Base-by-base conservation (phyloP, 1,284 basidiomycete species). In the Exobasidium rhododendri region DNA sequence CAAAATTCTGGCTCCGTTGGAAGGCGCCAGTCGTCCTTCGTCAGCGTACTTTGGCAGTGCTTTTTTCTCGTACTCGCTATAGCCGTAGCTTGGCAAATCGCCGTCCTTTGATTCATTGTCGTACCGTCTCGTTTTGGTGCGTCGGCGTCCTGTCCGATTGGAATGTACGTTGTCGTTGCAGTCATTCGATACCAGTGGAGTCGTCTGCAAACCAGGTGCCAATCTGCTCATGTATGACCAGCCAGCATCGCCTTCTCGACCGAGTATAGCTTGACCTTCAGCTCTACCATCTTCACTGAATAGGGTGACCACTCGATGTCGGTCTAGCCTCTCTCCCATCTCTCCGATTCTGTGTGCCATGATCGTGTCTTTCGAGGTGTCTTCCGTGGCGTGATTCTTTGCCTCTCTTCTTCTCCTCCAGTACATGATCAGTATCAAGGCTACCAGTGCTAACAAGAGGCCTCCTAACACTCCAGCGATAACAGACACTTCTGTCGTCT, bases 381-480 rank as follows among this genome's bases (percentile, higher is more conserved):
- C 47, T 20, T 24, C 22, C 20, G 7, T 20, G 7, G 10, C 10
- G 22, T 26, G 47, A 50, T 7, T 29, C 17, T 40, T 40, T 7
- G 35, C 7, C 40, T 56, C 54, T 13, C 54, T 47, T 20, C 54
- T 35, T 6, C 54, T 20, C 7, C 54, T 20, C 54, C 7, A 35
- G 30, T 45, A 56, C 54, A 56, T 56, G 54, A 47, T 10, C 14
- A 56, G 32, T 10, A 56, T 56, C 13, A 56, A 24, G 5, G 46
- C 5, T 10, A 56, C 5, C 4, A 56, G 54, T 35, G 29, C 11
- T 3, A 32, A 11, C 14, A 56, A 45, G 5, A 56, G 13, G n/a
- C 54, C 54, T 26, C 54, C 54, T 7, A 56, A 29, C 30, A 56
- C 31, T 24, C 54, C 54, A 24, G 13, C 54, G 30, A 56, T 56